Evolutionary conservation across 345 rosid species (phyloP).

Genomic region (Gossypium longicalyx): DNA sequence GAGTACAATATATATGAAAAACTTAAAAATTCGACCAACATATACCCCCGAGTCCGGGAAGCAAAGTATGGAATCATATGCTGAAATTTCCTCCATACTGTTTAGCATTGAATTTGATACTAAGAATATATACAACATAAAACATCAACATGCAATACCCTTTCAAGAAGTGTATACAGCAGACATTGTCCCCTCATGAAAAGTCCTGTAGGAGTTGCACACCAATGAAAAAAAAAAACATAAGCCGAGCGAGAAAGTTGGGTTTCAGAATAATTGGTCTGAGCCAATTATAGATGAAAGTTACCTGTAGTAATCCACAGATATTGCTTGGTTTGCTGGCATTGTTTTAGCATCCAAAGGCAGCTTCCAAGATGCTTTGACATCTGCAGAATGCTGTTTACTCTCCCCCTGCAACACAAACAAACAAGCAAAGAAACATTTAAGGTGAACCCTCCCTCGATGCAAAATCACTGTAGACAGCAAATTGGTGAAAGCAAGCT

Average conservation of each 20-base stretch:
- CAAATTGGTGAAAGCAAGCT: constrained; percentile 6
- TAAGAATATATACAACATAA: neutral
- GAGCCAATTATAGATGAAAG: neutral
- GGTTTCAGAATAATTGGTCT: neutral
- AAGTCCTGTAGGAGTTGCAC: constrained; percentile 13
- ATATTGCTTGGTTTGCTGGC: neutral
- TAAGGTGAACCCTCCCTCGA: neutral
- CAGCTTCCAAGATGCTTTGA: constrained; percentile 11
- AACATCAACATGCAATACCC: constrained; percentile 5
- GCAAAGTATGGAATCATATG: neutral
- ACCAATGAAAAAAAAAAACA: neutral
- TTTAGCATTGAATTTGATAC: neutral
- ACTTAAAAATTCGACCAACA: too few relatives aligned
- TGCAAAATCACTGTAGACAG: neutral
- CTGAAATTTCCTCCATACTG: neutral
- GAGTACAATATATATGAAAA: too few relatives aligned
- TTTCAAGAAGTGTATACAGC: constrained; percentile 8
- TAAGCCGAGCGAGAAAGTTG: neutral
- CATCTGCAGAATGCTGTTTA: constrained; percentile 9
- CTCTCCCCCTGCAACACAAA: constrained; percentile 19
- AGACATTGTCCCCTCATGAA: constrained; percentile 12
- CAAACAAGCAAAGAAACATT: constrained; percentile 4
- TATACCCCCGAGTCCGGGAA: too few relatives aligned
- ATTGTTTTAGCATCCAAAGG: constrained; percentile 15
- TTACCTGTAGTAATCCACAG: constrained; percentile 25